Evolutionary conservation across 192 early-diverging fungal genomes (phyloP).

Genomic region (Coemansia sp.): DNA sequence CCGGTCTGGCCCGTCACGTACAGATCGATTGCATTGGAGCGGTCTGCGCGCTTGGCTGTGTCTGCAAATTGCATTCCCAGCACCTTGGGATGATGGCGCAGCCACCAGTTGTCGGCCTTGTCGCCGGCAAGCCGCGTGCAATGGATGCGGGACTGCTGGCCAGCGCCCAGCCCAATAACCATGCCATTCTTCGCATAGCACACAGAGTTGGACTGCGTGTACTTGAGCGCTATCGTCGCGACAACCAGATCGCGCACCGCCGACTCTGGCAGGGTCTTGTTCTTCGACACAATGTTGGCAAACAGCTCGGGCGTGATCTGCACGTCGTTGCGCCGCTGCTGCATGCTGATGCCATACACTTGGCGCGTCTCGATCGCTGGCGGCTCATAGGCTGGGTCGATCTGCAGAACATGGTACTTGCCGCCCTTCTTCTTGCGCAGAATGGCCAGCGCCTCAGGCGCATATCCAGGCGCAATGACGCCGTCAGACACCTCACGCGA

Average conservation of each 20-base stretch:
- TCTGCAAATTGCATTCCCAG: constrained; percentile 86
- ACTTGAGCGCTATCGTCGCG: constrained; percentile 97
- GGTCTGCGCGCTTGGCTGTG: constrained; percentile 89
- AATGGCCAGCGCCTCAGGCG: constrained; percentile 83
- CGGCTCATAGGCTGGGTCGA: constrained; percentile 91
- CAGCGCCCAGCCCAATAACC: constrained; percentile 96
- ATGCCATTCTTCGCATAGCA: constrained; percentile 98
- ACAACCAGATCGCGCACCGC: constrained; percentile 88
- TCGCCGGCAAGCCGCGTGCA: constrained; percentile 98
- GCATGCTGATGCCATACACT: constrained; percentile 90
- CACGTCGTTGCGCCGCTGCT: constrained; percentile 92
- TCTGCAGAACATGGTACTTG: constrained; percentile 94
- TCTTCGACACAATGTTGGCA: constrained; percentile 84
- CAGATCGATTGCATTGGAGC: constrained; percentile 96
- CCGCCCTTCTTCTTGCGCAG: constrained; percentile 96
- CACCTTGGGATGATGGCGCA: constrained; percentile 95
- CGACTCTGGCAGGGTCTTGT: constrained; percentile 67
- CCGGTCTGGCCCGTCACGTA: constrained; percentile 91
- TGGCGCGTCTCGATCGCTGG: constrained; percentile 83
- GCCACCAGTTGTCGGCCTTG: constrained; percentile 99
- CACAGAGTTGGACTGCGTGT: constrained; percentile 99
- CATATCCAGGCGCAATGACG: constrained; percentile 93
- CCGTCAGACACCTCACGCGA: constrained; percentile 97
- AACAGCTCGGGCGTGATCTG: constrained; percentile 78
- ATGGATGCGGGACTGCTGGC: constrained; percentile 98